A percentile compares a stretch with the other conserved stretches of the same genome.
These are phyloP conservation scores for Penicillium herquei DNA, from an alignment of 495 filamentous ascomycete genomes.

Conservation along the genomic window DNA sequence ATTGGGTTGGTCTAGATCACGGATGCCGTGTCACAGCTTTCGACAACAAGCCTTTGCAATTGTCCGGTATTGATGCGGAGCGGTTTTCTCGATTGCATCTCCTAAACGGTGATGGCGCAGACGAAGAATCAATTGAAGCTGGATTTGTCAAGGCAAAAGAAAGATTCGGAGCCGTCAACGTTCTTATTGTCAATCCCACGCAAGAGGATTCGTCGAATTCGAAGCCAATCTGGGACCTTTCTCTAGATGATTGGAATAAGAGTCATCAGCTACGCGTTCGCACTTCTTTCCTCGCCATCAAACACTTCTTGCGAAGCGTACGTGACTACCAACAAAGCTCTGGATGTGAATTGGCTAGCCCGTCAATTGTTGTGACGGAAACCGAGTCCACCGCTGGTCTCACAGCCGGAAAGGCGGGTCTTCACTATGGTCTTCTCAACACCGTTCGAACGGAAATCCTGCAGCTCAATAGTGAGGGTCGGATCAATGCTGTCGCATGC, in stretches of 20 bases:
- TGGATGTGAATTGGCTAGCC: conserved; percentile 42
- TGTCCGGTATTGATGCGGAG: conserved; percentile 22
- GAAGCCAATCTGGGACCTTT: conserved; percentile 54
- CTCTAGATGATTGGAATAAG: conserved; percentile 51
- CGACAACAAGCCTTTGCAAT: conserved; percentile 33
- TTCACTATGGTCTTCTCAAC: conserved; percentile 54
- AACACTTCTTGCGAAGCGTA: conserved; percentile 51
- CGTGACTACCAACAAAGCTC: conserved; percentile 30
- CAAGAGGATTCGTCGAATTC: conserved; percentile 43
- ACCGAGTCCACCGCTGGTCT: conserved; percentile 49
- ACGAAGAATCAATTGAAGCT: conserved; percentile 45
- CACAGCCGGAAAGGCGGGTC: conserved; percentile 49
- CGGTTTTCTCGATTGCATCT: conserved; percentile 33
- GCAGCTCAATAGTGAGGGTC: conserved; percentile 46
- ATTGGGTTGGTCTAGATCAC: conserved; percentile 33
- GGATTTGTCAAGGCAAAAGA: conserved; percentile 40
- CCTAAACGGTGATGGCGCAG: conserved; percentile 45
- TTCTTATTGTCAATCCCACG: conserved; percentile 53
- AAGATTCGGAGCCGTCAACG: conserved; percentile 53
- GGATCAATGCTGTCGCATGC: conserved; percentile 56
- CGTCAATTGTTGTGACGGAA: conserved; percentile 57
- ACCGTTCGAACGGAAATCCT: conserved; percentile 57
- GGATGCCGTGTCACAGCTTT: conserved; percentile 55
- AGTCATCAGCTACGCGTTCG: conserved; percentile 49
- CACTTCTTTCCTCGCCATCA: conserved; percentile 57